Evolutionary conservation across 202 grass and related monocot species (phyloP).

Genomic region (Panicum hallii): DNA sequence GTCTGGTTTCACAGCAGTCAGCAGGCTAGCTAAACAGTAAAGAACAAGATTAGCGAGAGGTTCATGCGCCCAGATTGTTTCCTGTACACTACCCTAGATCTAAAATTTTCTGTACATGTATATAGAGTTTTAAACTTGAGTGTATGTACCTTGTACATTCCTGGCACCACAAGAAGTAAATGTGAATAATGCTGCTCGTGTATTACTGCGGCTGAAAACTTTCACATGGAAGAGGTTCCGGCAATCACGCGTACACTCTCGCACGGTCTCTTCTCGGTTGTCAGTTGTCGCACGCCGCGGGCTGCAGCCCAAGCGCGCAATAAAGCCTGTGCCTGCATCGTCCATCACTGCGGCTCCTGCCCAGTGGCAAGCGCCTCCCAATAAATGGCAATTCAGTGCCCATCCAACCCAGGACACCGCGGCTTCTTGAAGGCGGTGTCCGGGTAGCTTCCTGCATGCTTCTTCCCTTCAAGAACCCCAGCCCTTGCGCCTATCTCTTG

Average conservation of each 20-base stretch:
- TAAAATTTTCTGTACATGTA: neutral
- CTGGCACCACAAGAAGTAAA: too few species aligned
- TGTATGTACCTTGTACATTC: neutral
- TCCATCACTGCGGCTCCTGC: conserved; percentile 54
- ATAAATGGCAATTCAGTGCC: conserved; percentile 85
- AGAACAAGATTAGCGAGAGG: neutral
- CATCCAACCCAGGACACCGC: conserved; percentile 39
- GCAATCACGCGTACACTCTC: neutral
- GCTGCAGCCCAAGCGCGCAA: conserved; percentile 35
- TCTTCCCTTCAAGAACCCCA: conserved; percentile 59
- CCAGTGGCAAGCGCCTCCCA: conserved; percentile 53
- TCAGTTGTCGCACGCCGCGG: conserved; percentile 14
- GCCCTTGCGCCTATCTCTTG: neutral
- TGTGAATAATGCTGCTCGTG: neutral
- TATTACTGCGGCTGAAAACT: neutral
- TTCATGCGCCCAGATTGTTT: neutral
- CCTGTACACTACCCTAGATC: neutral
- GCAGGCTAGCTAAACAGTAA: neutral
- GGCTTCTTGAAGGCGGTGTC: too few species aligned
- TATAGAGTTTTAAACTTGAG: neutral
- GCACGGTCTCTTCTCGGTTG: neutral
- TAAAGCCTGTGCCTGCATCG: conserved; percentile 43
- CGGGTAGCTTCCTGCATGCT: neutral
- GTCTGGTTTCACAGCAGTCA: neutral
- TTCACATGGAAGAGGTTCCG: conserved; percentile 16